Base-by-base conservation (phyloP, 2,329 filamentous ascomycete genomes). In the Chrysoporthe austroafricana region DNA sequence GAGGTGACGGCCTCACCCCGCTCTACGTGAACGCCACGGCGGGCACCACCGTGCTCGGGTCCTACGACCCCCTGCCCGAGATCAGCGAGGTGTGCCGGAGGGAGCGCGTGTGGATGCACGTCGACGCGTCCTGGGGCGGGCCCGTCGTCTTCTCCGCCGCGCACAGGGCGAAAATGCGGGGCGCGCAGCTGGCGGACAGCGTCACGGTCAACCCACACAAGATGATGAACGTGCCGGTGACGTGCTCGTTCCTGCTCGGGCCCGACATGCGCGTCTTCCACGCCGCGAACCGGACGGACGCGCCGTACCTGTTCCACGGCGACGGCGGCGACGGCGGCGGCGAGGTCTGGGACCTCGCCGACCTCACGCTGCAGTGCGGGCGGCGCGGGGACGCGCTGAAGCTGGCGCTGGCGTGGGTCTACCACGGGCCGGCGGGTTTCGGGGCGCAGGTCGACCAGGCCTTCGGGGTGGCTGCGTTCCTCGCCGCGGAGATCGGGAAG, bases 11-110 rank as follows among this genome's bases (percentile, higher is more conserved):
- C 44, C 88, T 90, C 75, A 96, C 91, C 0, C 95, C 96, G 0
- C 91, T 99, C 70, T 97, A 97, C 79, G 92, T 98, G 76, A 98
- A 97, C 76, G 92, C 94, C 6, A 98, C 96, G 0, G 95, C 96
- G 0, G 96, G 96, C 21, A 97, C 95, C 1, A 99, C 96, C 0
- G 95, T 98, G 2, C 83, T 95, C 70, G 96, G 96, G 18, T 93
- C 92, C 0, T 99, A 91, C 76, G 95, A 97, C 74, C 92, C 92
- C 0, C 90, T 97, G 73, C 78, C 83, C 14, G 86, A 85, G 2
- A 90, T 97, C 70, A 85, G 90, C 0, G 82, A 81, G 39, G 83
- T 97, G 21, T 96, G 92, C 80, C 85, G 87, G 71, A 84, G 85
- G 68, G 85, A 93, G 75, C 85, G 87, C 64, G 80, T 98, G 58